Evolutionary conservation across 176 grass and related monocot species (phyloP).

Genomic region (Thinopyrum elongatum): DNA sequence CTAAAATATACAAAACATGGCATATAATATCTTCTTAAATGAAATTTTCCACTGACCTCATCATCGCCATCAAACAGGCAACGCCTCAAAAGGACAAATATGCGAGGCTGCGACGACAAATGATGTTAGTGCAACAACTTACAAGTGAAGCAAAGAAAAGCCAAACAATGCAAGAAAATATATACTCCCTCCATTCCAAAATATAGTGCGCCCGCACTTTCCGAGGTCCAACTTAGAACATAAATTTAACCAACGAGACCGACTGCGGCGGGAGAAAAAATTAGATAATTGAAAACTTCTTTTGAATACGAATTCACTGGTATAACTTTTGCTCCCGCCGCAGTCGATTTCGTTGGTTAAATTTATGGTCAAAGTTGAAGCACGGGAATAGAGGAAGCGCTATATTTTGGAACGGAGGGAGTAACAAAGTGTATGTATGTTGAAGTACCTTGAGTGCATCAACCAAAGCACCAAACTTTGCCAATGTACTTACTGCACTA

Average conservation of each 20-base stretch:
- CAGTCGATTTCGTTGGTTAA: too few relatives aligned
- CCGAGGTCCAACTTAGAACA: too few relatives aligned
- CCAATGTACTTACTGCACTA: slow-evolving; percentile 94
- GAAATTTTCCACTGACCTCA: slow-evolving; percentile 57
- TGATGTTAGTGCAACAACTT: not conserved
- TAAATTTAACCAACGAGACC: too few relatives aligned
- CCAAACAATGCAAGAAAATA: slow-evolving; percentile 1
- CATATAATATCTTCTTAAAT: not conserved
- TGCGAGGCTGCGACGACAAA: slow-evolving; percentile 82
- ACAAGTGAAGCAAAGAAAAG: not conserved
- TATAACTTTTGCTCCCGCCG: too few relatives aligned
- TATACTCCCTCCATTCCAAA: too few relatives aligned
- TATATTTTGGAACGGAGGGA: too few relatives aligned
- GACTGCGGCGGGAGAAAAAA: too few relatives aligned
- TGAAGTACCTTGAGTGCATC: slow-evolving; percentile 84
- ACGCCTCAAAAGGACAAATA: slow-evolving; percentile 92
- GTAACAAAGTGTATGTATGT: not conserved
- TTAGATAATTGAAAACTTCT: too few relatives aligned
- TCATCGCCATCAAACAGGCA: slow-evolving; percentile 99
- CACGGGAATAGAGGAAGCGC: too few relatives aligned
- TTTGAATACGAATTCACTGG: too few relatives aligned
- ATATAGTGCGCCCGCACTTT: too few relatives aligned
- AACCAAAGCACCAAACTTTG: slow-evolving; percentile 91
- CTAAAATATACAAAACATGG: not conserved
- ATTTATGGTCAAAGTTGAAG: too few relatives aligned